These are phyloP conservation scores for Aspergillus kassunensis DNA, from an alignment of 495 filamentous ascomycete species.

Conservation along the genomic window DNA sequence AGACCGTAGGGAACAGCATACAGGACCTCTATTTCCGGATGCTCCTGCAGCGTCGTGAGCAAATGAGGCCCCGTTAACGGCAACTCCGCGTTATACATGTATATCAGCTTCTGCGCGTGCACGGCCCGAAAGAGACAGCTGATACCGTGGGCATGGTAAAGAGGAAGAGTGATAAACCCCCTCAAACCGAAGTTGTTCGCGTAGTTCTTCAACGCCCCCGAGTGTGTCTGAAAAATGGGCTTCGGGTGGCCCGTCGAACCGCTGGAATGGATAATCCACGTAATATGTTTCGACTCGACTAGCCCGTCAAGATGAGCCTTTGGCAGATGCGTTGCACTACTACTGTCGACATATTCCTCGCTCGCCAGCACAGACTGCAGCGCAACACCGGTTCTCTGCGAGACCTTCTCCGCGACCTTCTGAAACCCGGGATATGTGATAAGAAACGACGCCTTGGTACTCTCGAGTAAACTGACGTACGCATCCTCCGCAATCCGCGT, in stretches of 20 bases:
- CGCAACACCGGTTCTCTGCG: constrained; percentile 11
- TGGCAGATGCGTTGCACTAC: constrained; percentile 1
- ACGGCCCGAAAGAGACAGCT: constrained; percentile 46
- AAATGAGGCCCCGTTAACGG: constrained; percentile 40
- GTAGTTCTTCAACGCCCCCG: constrained; percentile 37
- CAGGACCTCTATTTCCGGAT: constrained; percentile 36
- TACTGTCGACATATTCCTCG: constrained; percentile 2
- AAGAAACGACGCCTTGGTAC: constrained; percentile 20
- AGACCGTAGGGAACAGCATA: constrained; percentile 46
- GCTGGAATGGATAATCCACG: constrained; percentile 44
- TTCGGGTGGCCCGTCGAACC: constrained; percentile 40
- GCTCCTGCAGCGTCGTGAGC: constrained; percentile 32
- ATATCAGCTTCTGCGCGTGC: constrained; percentile 34
- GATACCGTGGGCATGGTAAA: constrained; percentile 51
- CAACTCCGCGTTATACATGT: constrained; percentile 42
- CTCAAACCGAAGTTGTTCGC: constrained; percentile 34
- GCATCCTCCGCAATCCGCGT: constrained; percentile 43
- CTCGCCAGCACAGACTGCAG: constrained; percentile 10
- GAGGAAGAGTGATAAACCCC: constrained; percentile 49
- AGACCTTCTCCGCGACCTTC: constrained; percentile 12
- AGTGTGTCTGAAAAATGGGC: constrained; percentile 41
- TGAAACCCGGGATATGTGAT: constrained; percentile 18
- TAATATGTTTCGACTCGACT: constrained; percentile 21
- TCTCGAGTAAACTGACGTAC: constrained; percentile 34
- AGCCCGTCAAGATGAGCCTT: constrained; percentile 17